Evolutionary conservation across 345 rosid genomes (phyloP), one percentile per base, ranked within the genome.

Genomic region (Citrus maxima): DNA sequence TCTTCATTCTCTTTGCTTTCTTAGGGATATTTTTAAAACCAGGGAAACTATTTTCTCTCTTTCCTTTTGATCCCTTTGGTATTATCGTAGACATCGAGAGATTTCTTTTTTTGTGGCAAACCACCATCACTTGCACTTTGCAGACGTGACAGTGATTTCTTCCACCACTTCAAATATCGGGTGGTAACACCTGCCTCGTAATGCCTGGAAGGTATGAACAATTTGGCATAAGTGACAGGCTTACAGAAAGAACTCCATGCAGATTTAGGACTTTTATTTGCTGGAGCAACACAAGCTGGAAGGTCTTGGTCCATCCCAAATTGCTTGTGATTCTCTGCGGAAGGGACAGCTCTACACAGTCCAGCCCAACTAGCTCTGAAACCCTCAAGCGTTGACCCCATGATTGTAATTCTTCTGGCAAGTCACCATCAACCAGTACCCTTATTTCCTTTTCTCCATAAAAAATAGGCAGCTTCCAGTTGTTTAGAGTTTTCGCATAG

Each of bases 131-230:
- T 40, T 14, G 30, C 54, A 3, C 46, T 24, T 70, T 76, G 66
- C 68, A 35, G 62, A 40, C 10, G 5, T 18, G 35, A 64, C 9
- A n/a, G 42, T 0, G 74, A 65, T 49, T 34, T 24, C 25, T 75
- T 78, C 87, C 87, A 85, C 85, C 83, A 85, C 27, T 74, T 63
- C 72, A 54, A 10, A 32, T 85, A 85, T 8, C 59, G 55, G 34
- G 19, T 65, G 2, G 85, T 85, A 55, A 82, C 82, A 70, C 74
- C 82, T 3, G 76, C 59, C 70, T 67, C 77, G 24, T 61, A 75
- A 12, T 42, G 27, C 34, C 78, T 34, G 5, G 82, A 62, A 1
- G 84, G 79, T 35, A 82, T 46, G 35, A 66, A 67, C 16, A 73
- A 55, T 16, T 79, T 54, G 3, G 24, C 54, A 25, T 51, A 79